Percentiles rank a stretch among this genome's conserved stretches.
Conservation (phyloP, 768 basidiomycete species). For the Hypholoma sublateritium region DNA sequence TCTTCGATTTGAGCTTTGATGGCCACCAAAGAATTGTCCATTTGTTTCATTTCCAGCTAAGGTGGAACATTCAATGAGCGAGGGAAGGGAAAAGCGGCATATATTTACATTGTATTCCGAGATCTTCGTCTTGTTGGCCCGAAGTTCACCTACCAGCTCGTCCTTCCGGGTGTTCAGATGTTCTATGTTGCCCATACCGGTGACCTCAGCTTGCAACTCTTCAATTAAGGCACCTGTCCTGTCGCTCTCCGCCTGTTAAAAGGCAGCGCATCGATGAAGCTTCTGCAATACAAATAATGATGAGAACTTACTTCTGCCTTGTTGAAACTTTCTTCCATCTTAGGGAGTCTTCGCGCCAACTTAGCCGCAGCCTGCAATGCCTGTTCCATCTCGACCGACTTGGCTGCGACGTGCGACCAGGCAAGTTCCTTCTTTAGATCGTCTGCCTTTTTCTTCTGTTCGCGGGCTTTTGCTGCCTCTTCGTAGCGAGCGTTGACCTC, state of each 20-base stretch:
- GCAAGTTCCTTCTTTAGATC: conserved; percentile 80
- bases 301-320: conserved; percentile 32
- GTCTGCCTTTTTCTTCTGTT: conserved; percentile 66
- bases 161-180: conserved; percentile 38
- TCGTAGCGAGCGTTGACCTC: conserved; percentile 61
- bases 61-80: background rate
- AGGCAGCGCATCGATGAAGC: background rate
- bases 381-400: conserved; percentile 55
- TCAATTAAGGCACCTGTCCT: conserved; percentile 30
- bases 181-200: conserved; percentile 30
- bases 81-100: background rate
- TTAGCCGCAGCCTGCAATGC: conserved; percentile 37
- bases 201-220: conserved; percentile 27
- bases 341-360: conserved; percentile 33
- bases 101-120: conserved; percentile 42
- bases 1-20: conserved; percentile 33
- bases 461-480: conserved; percentile 73
- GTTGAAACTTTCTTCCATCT: conserved; percentile 33
- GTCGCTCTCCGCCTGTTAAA: conserved; percentile 28
- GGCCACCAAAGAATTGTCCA: conserved; percentile 39
- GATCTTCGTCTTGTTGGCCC: conserved; percentile 44
- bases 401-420: conserved; percentile 80
- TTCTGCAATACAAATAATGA: background rate
- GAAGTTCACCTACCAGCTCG: conserved; percentile 45
- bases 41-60: conserved; percentile 42